Conservation (phyloP, 495 filamentous ascomycete species). For the Neurospora pannonica region DNA sequence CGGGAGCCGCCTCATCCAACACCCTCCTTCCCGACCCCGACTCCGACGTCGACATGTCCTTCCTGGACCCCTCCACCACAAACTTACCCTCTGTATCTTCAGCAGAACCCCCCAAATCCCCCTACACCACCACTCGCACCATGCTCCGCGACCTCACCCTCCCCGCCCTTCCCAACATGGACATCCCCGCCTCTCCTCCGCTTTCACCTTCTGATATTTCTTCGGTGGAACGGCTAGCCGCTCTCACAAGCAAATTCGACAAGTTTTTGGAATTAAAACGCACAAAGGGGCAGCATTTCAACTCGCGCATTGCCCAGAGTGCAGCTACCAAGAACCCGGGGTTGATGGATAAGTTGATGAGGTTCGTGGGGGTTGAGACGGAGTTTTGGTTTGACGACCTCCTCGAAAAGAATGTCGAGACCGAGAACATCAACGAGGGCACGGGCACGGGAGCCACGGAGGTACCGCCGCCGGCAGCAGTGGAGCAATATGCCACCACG, state of each 20-base stretch:
- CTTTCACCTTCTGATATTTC: conserved; percentile 52
- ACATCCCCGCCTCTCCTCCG: conserved; percentile 79
- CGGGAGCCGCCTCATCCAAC: background rate
- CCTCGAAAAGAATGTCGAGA: no score
- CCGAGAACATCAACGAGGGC: no score
- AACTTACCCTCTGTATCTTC: background rate
- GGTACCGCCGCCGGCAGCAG: background rate
- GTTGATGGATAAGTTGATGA: conserved; percentile 67
- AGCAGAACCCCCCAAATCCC: conserved; percentile 45
- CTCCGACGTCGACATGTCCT: conserved; percentile 14
- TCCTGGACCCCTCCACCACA: conserved; percentile 5
- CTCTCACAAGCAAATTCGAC: conserved; percentile 62
- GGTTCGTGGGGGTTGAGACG: conserved; percentile 62
- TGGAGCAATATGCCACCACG: conserved; percentile 63
- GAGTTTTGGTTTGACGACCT: conserved; percentile 28
- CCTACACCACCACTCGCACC: conserved; percentile 56
- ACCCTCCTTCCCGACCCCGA: conserved; percentile 4
- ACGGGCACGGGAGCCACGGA: no score
- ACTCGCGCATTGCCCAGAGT: conserved; percentile 63
- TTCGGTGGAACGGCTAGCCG: background rate
- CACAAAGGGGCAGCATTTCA: conserved; percentile 81
- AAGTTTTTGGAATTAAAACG: conserved; percentile 76
- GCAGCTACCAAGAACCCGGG: conserved; percentile 72
- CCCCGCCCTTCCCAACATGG: conserved; percentile 66
- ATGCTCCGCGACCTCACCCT: conserved; percentile 74